These are phyloP conservation scores for Candida mesenterica DNA, from an alignment of 1,139 yeast genomes.

Conservation along the genomic window DNA sequence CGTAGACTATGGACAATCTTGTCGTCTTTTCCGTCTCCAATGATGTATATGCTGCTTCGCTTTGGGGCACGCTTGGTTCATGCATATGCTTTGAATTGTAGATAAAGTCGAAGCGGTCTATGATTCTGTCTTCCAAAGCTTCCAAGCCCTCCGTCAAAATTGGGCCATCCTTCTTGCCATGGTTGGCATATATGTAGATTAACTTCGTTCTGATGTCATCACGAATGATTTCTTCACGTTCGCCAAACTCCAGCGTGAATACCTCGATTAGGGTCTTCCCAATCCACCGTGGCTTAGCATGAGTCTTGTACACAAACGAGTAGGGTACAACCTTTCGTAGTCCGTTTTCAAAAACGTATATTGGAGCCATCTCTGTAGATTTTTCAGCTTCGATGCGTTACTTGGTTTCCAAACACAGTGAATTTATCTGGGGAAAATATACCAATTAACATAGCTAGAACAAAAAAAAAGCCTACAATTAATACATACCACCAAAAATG, in stretches of 20 bases:
- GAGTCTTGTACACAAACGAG: conserved; percentile 35
- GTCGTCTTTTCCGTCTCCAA: background rate
- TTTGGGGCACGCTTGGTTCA: conserved; percentile 51
- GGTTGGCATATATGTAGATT: conserved; percentile 27
- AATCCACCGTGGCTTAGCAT: conserved; percentile 51
- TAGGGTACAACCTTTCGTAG: conserved; percentile 50
- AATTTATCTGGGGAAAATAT: too few relatives aligned
- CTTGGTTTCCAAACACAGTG: too few relatives aligned
- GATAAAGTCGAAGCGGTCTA: conserved; percentile 51
- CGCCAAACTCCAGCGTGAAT: conserved; percentile 46
- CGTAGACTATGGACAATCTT: conserved; percentile 36
- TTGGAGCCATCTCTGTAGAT: background rate
- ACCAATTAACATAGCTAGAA: too few relatives aligned
- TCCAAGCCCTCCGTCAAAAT: conserved; percentile 23
- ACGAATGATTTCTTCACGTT: conserved; percentile 21
- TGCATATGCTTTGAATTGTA: conserved; percentile 54
- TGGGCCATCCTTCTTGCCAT: conserved; percentile 24
- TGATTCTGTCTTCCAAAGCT: conserved; percentile 18
- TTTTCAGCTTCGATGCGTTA: too few relatives aligned
- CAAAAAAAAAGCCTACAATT: too few relatives aligned
- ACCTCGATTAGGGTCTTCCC: conserved; percentile 44
- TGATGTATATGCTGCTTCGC: conserved; percentile 9
- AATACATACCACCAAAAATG: too few relatives aligned
- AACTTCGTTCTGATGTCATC: conserved; percentile 25
- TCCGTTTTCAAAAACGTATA: conserved; percentile 34